Conservation (phyloP, 2,329 filamentous ascomycete genomes). For the Scedosporium minutisporum region DNA sequence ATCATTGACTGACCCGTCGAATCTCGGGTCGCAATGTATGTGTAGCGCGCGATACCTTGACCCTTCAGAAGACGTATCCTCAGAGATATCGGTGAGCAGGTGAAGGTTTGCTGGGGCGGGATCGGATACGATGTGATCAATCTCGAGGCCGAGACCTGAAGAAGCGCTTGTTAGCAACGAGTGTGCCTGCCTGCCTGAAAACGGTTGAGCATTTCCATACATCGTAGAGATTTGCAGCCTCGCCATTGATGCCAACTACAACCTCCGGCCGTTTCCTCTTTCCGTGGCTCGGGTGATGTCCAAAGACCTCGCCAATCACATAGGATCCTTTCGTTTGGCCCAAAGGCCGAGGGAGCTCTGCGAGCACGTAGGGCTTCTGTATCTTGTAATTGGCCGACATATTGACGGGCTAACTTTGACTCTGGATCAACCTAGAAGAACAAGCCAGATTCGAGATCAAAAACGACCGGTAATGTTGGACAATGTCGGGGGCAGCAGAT, state of each 20-base stretch:
- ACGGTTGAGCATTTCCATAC: conserved; percentile 27
- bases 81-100: conserved; percentile 51
- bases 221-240: conserved; percentile 57
- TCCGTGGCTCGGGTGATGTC: conserved; percentile 45
- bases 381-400: conserved; percentile 54
- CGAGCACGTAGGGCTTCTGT: conserved; percentile 55
- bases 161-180: conserved; percentile 10
- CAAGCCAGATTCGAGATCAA: neutral
- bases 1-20: conserved; percentile 40
- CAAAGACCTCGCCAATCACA: conserved; percentile 51
- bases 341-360: conserved; percentile 45
- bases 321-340: conserved; percentile 34
- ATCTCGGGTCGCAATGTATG: conserved; percentile 48
- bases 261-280: conserved; percentile 56
- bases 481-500: neutral
- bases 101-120: conserved; percentile 54
- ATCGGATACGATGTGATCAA: conserved; percentile 59
- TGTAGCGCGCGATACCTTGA: conserved; percentile 45
- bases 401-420: conserved; percentile 3
- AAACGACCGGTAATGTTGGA: neutral
- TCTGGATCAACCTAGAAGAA: neutral
- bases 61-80: conserved; percentile 38
- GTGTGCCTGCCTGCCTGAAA: neutral
- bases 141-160: conserved; percentile 48
- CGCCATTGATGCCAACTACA: conserved; percentile 54